These are phyloP conservation scores for Rhynchosporium graminicola DNA, from an alignment of 2,329 filamentous ascomycete genomes.

Conservation along the genomic window DNA sequence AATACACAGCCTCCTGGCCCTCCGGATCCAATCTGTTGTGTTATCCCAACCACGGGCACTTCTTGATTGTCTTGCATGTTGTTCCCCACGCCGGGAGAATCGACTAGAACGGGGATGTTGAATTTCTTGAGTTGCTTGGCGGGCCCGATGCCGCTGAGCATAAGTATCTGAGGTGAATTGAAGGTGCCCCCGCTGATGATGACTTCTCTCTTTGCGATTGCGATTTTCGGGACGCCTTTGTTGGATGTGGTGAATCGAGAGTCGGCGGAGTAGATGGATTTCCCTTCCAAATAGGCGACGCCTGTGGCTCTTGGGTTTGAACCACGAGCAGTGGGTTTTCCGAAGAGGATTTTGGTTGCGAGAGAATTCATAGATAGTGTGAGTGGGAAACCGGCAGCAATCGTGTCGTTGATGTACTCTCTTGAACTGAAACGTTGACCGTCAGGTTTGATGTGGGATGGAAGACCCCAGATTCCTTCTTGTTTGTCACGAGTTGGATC, in stretches of 20 bases:
- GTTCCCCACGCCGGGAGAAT: slow-evolving; percentile 64
- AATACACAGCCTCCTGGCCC: slow-evolving; percentile 45
- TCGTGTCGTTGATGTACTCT: slow-evolving; percentile 34
- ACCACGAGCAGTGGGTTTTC: slow-evolving; percentile 31
- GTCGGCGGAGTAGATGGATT: slow-evolving; percentile 47
- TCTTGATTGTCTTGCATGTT: slow-evolving; percentile 59
- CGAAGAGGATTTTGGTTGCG: slow-evolving; percentile 46
- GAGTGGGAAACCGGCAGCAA: slow-evolving; percentile 29
- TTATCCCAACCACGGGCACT: slow-evolving; percentile 47
- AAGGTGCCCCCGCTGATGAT: slow-evolving; percentile 50
- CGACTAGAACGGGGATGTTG: slow-evolving; percentile 52
- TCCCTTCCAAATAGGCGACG: slow-evolving; percentile 46
- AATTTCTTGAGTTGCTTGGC: slow-evolving; percentile 42
- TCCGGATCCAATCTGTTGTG: slow-evolving; percentile 47
- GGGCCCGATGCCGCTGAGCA: slow-evolving; percentile 48
- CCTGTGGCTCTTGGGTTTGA: slow-evolving; percentile 43
- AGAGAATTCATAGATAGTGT: slow-evolving; percentile 32
- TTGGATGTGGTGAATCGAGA: slow-evolving; percentile 35
- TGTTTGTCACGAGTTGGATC: slow-evolving; percentile 11
- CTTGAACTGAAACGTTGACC: slow-evolving; percentile 30
- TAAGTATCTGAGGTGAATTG: slow-evolving; percentile 49
- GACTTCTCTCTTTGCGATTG: slow-evolving; percentile 43
- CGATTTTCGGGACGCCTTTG: slow-evolving; percentile 32
- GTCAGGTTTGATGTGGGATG: not conserved
- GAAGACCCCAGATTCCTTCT: slow-evolving; percentile 2